Base-by-base conservation (phyloP, 371 early-diverging fungal genomes). In the Ecytonucleospora hepatopenaei region DNA sequence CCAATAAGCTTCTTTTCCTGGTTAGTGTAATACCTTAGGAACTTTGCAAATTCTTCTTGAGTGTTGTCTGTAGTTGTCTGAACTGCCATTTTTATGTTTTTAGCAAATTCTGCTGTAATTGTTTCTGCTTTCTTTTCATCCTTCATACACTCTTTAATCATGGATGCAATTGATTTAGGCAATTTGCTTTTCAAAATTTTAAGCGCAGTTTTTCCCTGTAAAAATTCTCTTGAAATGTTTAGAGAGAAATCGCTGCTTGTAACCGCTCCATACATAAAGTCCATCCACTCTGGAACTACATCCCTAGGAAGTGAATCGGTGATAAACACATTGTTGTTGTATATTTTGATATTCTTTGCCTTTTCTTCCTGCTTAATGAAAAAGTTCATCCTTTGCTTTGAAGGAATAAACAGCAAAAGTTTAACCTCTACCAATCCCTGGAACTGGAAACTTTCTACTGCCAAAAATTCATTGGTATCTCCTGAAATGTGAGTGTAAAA, bases 251-350 rank as follows among this genome's bases (percentile, higher is more conserved):
- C 91, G 84, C 89, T 88, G 71, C 90, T 88, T 82, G 89, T 88
- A 73, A 93, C 89, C 64, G 91, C 85, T 74, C 91, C 92, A 84
- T 85, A 85, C 72, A 88, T 82, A 78, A 87, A 88, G 72, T 77
- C 80, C 72, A 88, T 84, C 84, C 85, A 88, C 80, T 92, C 90
- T 69, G 93, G 93, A 82, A 89, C 82, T 56, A 82, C 63, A 85
- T 90, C 77, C 24, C 53, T 27, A 86, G 71, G 68, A 26, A 86
- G 77, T 53, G 91, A 91, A 77, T 90, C 90, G 84, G 88, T 92
- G 81, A 93, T 90, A 83, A 92, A 90, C 66, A 93, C 93, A 72
- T 91, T 90, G 73, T 88, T 87, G 71, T 88, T 88, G 82, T 90
- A 92, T 63, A 93, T 82, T 84, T 90, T 88, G 82, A 93, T 88